A percentile compares a stretch with the other conserved stretches of the same genome.
phyloP scores from a whole-genome alignment of 192 early-diverging fungal species.

The Coemansia sp. region DNA sequence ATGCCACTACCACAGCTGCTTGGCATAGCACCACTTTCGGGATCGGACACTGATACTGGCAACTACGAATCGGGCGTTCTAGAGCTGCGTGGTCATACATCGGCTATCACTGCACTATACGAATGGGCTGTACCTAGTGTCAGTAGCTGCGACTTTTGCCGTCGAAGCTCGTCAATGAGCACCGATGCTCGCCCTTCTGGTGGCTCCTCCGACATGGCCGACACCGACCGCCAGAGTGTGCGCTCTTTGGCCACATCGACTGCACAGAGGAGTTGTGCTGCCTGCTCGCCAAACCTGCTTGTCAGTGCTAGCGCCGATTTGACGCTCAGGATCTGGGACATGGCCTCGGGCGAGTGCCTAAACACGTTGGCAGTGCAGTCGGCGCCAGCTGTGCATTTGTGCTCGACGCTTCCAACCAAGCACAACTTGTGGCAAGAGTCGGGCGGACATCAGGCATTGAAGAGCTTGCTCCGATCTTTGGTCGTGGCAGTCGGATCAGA shows the following conservation, averaged over 20 bases:
- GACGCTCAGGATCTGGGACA: conserved; percentile 46
- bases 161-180: conserved; percentile 3
- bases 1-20: conserved; percentile 27
- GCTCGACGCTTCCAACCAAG: conserved; percentile 14
- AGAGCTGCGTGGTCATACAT: conserved; percentile 32
- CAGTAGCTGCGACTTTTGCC: conserved; percentile 4
- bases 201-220: not conserved
- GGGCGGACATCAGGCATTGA: conserved; percentile 8
- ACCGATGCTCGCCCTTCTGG: not conserved
- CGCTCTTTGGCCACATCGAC: not conserved
- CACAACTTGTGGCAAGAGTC: conserved; percentile 29
- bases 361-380: conserved; percentile 37
- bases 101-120: conserved; percentile 30
- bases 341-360: conserved; percentile 24
- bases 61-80: not conserved
- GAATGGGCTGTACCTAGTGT: conserved; percentile 22
- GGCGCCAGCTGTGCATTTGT: conserved; percentile 33
- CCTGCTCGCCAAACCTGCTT: conserved; percentile 14
- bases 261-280: not conserved
- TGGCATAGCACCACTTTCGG: not conserved
- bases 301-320: conserved; percentile 54
- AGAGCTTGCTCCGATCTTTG: conserved; percentile 21
- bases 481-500: conserved; percentile 36
- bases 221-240: not conserved
- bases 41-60: not conserved